Base-by-base conservation (phyloP, 768 basidiomycete genomes). In the Tulasnella sp. region DNA sequence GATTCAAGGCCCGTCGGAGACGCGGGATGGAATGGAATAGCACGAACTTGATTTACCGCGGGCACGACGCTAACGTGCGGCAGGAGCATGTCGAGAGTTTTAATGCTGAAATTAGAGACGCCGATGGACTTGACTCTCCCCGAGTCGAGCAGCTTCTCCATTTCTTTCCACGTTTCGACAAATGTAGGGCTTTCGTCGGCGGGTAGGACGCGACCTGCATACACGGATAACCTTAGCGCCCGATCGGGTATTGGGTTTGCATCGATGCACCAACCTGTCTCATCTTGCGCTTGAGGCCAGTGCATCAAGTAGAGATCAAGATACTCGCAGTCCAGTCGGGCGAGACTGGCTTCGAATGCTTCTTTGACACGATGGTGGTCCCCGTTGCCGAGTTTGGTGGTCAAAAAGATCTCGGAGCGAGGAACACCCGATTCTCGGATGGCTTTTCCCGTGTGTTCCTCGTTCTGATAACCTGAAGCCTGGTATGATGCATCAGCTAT, bases 31-130 rank as follows among this genome's bases (percentile, higher is more conserved):
- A 32, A 3, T 3, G 5, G 52, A 59, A 14, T n/a, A 9, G 32
- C 32, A 68, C 67, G 19, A 12, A 44, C 69, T 32, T 95, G 93
- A 81, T 95, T 93, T 32, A 82, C 88, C 22, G 82, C 88, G 35
- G 94, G 93, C 70, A 87, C 85, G 69, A 91, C 88, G 11, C 87
- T 88, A 29, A 91, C 91, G 4, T 87, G 88, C n/a, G 84, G 79
- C 73, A 87, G 87, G 76, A 95, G 84, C 14, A 83, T 88, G 78
- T 91, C 80, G 71, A 95, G 79, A 59, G 90, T 83, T 44, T 83
- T 82, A 69, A 89, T 79, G n/a, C 85, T 87, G 80, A 92, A 92
- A 85, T 95, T 95, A 76, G 90, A 91, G 8, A 95, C 91, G n/a
- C 69, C 69, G 34, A 71, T 71, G 32, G 69, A 62, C 62, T 41